A percentile compares a stretch with the other conserved stretches of the same genome.
Conservation (phyloP, 2,329 filamentous ascomycete species). For the Colletotrichum graminicola region DNA sequence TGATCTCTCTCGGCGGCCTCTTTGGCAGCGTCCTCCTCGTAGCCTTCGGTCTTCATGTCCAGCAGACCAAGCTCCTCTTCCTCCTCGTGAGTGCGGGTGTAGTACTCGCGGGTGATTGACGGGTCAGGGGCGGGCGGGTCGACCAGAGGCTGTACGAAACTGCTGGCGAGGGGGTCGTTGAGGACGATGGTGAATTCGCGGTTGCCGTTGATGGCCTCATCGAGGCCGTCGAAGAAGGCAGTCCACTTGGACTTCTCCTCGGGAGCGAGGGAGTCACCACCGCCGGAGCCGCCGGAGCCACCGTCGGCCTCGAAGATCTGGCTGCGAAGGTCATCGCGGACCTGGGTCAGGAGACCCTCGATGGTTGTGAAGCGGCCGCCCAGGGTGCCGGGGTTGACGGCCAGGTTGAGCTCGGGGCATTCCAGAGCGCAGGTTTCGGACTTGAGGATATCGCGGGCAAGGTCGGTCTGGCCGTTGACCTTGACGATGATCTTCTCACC, state of each 20-base stretch:
- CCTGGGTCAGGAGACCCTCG: conserved; percentile 91
- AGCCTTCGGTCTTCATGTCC: conserved; percentile 94
- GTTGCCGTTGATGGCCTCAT: conserved; percentile 83
- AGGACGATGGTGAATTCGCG: conserved; percentile 86
- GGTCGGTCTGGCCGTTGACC: conserved; percentile 75
- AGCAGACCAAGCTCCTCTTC: conserved; percentile 91
- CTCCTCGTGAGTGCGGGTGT: conserved; percentile 89
- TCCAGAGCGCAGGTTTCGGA: conserved; percentile 90
- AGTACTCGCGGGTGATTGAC: conserved; percentile 84
- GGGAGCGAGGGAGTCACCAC: conserved; percentile 80
- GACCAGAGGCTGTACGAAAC: conserved; percentile 92
- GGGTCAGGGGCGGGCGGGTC: conserved; percentile 78
- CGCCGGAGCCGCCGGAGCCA: conserved; percentile 70
- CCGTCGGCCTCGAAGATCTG: conserved; percentile 86
- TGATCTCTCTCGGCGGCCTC: conserved; percentile 35
- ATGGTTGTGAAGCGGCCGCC: conserved; percentile 97
- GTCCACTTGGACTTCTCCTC: conserved; percentile 80
- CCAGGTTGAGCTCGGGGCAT: conserved; percentile 87
- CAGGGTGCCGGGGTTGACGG: conserved; percentile 92
- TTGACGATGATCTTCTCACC: conserved; percentile 86
- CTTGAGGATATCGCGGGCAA: conserved; percentile 95
- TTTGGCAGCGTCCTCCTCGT: conserved; percentile 69
- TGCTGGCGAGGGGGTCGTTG: conserved; percentile 89
- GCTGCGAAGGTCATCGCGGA: conserved; percentile 87
- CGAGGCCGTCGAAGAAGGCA: conserved; percentile 82